Conservation (phyloP, 352 stramenopile genomes). For the Phytophthora tentaculata region DNA sequence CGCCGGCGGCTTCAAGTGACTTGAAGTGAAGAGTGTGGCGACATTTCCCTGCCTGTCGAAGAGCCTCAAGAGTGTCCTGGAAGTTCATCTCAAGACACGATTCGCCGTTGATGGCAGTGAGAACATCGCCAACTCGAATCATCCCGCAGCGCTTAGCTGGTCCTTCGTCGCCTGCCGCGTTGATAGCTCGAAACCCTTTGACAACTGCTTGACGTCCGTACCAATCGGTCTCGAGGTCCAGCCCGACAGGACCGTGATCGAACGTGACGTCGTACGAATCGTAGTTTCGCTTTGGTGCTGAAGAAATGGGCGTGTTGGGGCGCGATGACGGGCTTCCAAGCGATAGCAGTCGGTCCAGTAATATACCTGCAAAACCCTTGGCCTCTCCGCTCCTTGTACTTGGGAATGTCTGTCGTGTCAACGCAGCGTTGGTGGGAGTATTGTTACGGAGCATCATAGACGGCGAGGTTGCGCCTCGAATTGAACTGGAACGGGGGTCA, state of each 20-base stretch:
- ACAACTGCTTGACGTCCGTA: conserved; percentile 77
- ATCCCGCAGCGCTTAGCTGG: conserved; percentile 62
- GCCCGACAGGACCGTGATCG: conserved; percentile 60
- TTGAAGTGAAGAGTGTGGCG: conserved; percentile 78
- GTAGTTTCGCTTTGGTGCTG: conserved; percentile 44
- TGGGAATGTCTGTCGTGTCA: conserved; percentile 15
- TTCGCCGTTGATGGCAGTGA: conserved; percentile 75
- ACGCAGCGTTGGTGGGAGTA: conserved; percentile 32
- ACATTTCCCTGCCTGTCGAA: conserved; percentile 49
- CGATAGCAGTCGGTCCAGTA: conserved; percentile 13
- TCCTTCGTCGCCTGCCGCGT: conserved; percentile 51
- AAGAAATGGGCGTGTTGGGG: neutral
- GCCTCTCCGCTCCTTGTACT: conserved; percentile 14
- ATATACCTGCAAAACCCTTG: conserved; percentile 28
- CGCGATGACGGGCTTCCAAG: conserved; percentile 27
- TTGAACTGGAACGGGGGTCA: conserved; percentile 8
- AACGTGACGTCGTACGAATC: conserved; percentile 80
- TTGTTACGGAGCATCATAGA: conserved; percentile 28
- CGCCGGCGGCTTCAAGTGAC: conserved; percentile 64
- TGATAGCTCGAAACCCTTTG: conserved; percentile 66
- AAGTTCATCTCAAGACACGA: conserved; percentile 79
- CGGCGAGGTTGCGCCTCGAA: conserved; percentile 7
- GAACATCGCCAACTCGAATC: conserved; percentile 72
- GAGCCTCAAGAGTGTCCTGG: conserved; percentile 54
- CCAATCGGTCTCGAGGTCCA: conserved; percentile 80